Evolutionary conservation across 371 early-diverging fungal genomes (phyloP), one percentile per base, ranked within the genome.

Genomic region (Mucor racemosus): DNA sequence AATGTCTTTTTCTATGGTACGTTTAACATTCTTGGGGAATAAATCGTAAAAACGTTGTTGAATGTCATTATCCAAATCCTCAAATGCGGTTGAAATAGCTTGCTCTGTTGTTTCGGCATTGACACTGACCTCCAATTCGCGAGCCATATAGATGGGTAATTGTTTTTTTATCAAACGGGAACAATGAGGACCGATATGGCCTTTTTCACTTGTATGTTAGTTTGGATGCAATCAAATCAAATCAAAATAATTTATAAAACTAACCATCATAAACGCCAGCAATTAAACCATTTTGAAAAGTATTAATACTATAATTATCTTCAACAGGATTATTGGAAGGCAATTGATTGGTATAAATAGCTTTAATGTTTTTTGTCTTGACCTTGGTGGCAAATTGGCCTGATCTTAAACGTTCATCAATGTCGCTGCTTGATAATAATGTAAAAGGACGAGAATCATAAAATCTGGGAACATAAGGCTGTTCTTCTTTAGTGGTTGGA

Each of bases 1-100:
- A 65, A 81, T 64, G 73, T 84, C 73, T 62, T 78, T 66, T 65
- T 85, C 64, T 41, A 84, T 68, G 7, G 78, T 40, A 31, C 74
- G 58, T 36, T 74, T 64, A 50, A 66, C 54, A 60, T 74, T 81
- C 36, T 71, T 78, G 11, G 72, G 82, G 63, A 72, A 84, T 44
- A 79, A 35, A 17, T 81, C 73, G 44, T 86, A 83, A 35, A 86
- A 82, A n/a, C 86, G 81, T 40, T 84, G 76, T 46, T 88, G 84
- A 62, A 90, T 87, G 65, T 82, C 81, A 42, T 80, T 64, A 64
- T 90, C 91, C 60, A 90, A 64, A 0, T 75, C 75, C 42, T 75
- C 78, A 65, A 89, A 89, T 0, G 86, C 87, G 5, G 60, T 78
- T 11, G 82, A 76, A 35, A 88, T 85, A 1, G 81, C 80, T 38